Percentiles rank a stretch among this genome's conserved stretches.
phyloP scores from a whole-genome alignment of 164 flowering plant species.

The Magnolia changhungtana region DNA sequence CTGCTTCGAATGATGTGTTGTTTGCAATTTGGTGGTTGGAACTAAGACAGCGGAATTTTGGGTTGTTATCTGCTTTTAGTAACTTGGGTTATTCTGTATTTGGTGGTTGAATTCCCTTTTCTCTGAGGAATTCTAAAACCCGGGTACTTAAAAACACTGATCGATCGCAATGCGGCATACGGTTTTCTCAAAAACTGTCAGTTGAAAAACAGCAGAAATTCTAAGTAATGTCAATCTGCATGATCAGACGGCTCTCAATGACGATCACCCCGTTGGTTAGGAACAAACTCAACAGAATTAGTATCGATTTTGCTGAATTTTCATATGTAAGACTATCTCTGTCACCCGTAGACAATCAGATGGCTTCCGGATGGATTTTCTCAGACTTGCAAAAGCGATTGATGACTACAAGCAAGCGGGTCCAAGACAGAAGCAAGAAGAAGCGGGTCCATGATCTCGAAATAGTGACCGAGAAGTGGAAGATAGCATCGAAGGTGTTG shows the following conservation, averaged over 20 bases:
- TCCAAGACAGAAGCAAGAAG: constrained; percentile 68
- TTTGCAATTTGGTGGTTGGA: not conserved
- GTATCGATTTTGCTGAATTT: not conserved
- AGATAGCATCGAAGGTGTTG: constrained; percentile 53
- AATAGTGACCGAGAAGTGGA: constrained; percentile 66
- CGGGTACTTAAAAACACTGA: no score
- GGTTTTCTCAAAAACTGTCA: not conserved
- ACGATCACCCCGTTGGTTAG: not conserved
- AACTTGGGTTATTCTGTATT: not conserved
- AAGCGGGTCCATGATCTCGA: constrained; percentile 77
- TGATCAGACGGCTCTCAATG: not conserved
- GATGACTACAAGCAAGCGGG: constrained; percentile 75
- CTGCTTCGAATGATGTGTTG: not conserved
- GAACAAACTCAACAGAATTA: constrained; percentile 2
- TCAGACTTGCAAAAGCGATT: constrained; percentile 23
- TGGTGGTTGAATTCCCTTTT: not conserved
- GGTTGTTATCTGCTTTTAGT: not conserved
- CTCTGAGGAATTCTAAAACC: not conserved
- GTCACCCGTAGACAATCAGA: not conserved
- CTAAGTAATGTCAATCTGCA: not conserved
- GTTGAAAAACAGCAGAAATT: not conserved
- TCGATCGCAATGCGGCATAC: not conserved
- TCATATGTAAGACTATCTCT: not conserved
- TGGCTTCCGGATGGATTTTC: not conserved
- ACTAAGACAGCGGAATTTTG: not conserved